phyloP scores from a whole-genome alignment of 768 basidiomycete species.

The Mycena crocata region DNA sequence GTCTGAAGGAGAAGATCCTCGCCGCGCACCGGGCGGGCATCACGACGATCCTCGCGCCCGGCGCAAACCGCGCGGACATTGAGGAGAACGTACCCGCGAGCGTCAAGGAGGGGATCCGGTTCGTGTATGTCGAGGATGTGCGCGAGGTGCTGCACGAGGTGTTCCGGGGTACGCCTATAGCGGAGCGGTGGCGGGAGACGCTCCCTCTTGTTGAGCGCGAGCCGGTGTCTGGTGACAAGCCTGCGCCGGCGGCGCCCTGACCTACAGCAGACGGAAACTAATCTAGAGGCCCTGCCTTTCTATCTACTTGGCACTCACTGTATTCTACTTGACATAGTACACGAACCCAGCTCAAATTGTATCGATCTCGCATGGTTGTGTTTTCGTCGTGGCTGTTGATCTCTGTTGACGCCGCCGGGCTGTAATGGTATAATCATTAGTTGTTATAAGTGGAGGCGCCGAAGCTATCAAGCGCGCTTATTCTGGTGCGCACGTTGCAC shows the following conservation, averaged over 20 bases:
- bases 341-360: slow-evolving; percentile 28
- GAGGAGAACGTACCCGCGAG: slow-evolving; percentile 97
- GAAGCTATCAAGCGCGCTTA: too few species aligned
- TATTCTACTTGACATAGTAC: slow-evolving; percentile 16
- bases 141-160: slow-evolving; percentile 90
- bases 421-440: too few species aligned
- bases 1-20: slow-evolving; percentile 95
- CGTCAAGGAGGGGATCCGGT: slow-evolving; percentile 93
- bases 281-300: slow-evolving; percentile 2
- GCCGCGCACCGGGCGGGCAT: slow-evolving; percentile 98
- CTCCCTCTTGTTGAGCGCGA: slow-evolving; percentile 40
- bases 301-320: neutral
- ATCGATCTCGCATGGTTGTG: slow-evolving; percentile 5
- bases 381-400: too few species aligned
- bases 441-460: too few species aligned
- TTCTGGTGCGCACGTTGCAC: too few species aligned
- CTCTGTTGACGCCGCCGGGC: too few species aligned
- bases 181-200: slow-evolving; percentile 77
- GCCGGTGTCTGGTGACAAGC: too few species aligned
- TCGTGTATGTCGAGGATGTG: slow-evolving; percentile 96
- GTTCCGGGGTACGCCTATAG: slow-evolving; percentile 71
- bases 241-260: neutral
- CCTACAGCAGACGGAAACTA: slow-evolving; percentile 13
- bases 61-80: slow-evolving; percentile 92
- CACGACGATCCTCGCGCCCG: slow-evolving; percentile 89